These are phyloP conservation scores for Trichosanthes cucumerina DNA, from an alignment of 306 rosid species.

Conservation along the genomic window DNA sequence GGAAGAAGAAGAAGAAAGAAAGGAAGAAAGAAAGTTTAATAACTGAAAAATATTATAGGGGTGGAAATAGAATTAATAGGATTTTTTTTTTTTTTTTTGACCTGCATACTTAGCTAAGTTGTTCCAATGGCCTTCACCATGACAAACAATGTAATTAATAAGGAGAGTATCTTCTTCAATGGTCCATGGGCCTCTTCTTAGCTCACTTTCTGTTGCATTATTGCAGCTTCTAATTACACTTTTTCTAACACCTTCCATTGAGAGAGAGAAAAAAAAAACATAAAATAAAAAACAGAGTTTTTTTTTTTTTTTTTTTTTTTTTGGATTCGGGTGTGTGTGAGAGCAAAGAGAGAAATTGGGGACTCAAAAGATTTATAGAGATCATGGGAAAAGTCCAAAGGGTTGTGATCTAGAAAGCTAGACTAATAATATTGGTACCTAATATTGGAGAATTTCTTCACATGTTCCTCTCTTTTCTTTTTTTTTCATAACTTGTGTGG, in stretches of 20 bases:
- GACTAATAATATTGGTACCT: neutral
- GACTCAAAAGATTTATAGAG: conserved; percentile 1
- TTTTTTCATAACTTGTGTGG: neutral
- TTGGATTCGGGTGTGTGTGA: neutral
- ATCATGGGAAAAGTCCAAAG: neutral
- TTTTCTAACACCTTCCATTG: conserved; percentile 41
- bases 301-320: too few species aligned
- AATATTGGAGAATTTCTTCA: neutral
- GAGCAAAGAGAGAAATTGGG: neutral
- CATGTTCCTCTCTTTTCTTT: neutral
- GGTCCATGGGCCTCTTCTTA: conserved; percentile 95
- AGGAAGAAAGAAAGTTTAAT: neutral
- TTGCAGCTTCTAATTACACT: conserved; percentile 12
- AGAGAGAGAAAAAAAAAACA: neutral
- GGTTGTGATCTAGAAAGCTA: neutral
- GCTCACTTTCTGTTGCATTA: conserved; percentile 26
- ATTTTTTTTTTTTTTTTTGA: neutral
- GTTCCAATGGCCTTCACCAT: conserved; percentile 98
- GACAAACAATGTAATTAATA: conserved; percentile 65
- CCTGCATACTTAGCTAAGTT: conserved; percentile 81
- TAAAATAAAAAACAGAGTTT: neutral
- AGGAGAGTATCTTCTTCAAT: conserved; percentile 86
- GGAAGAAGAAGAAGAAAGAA: neutral
- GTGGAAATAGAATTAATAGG: neutral
- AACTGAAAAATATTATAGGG: neutral